These are phyloP conservation scores for Podaxis sp. DNA, from an alignment of 768 basidiomycete genomes.

Conservation along the genomic window DNA sequence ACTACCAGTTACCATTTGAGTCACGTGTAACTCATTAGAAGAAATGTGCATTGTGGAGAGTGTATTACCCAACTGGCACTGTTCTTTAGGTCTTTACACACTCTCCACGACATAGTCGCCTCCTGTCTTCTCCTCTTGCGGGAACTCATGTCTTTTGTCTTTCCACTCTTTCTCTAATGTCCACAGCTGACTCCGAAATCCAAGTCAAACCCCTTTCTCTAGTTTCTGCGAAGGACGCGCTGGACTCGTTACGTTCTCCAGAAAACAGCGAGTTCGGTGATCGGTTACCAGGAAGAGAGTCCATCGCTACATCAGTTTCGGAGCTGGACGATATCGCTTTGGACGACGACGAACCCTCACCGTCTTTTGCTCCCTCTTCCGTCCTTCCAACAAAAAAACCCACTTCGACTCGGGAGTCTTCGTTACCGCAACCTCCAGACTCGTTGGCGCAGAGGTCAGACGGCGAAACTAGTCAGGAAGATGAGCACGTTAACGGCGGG, in stretches of 20 bases:
- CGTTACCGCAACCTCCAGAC: background rate
- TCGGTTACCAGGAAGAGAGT: slow-evolving; percentile 29
- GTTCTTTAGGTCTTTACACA: background rate
- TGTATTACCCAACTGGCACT: background rate
- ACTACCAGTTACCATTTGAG: no score
- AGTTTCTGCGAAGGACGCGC: slow-evolving; percentile 9
- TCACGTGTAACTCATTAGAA: background rate
- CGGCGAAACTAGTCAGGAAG: background rate
- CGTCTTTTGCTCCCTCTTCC: slow-evolving; percentile 27
- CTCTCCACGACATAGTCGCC: background rate
- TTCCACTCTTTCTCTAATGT: background rate
- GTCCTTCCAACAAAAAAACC: background rate
- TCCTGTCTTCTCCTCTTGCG: background rate
- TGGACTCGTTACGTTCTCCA: slow-evolving; percentile 52
- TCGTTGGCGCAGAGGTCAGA: background rate
- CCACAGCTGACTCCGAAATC: background rate
- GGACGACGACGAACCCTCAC: slow-evolving; percentile 36
- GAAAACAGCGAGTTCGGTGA: slow-evolving; percentile 26
- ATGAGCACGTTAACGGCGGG: slow-evolving; percentile 5
- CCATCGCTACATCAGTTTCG: slow-evolving; percentile 41
- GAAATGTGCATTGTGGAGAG: background rate
- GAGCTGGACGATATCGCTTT: slow-evolving; percentile 65
- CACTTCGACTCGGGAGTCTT: background rate
- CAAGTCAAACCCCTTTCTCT: background rate
- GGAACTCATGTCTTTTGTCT: slow-evolving; percentile 4